Conservation (phyloP, 108 stramenopile species). For the Discostella stelligeroides region DNA sequence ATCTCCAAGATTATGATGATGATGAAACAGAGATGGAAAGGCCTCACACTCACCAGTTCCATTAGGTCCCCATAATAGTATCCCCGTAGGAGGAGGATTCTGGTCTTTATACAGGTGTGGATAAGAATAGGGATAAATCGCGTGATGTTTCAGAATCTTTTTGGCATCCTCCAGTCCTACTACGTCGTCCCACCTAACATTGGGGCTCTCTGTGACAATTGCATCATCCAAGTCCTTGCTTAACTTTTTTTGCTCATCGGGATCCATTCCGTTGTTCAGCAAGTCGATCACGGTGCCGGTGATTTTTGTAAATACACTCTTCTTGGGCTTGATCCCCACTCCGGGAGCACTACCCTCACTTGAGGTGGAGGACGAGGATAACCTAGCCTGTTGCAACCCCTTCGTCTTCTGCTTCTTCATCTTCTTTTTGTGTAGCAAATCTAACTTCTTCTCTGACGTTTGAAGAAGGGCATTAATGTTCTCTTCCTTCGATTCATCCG, state of each 20-base stretch:
- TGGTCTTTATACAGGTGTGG: conserved; percentile 97
- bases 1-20: no score
- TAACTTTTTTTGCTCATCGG: conserved; percentile 82
- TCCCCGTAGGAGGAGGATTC: conserved; percentile 92
- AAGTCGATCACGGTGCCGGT: no score
- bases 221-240: conserved; percentile 79
- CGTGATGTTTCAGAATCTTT: conserved; percentile 97
- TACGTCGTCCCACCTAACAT: conserved; percentile 98
- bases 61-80: conserved; percentile 94
- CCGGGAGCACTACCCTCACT: conserved; percentile 49
- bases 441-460: no score
- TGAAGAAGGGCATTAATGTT: no score
- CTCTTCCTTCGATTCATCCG: no score
- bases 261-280: conserved; percentile 79
- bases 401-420: no score
- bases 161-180: conserved; percentile 98
- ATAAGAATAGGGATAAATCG: conserved; percentile 91
- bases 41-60: conserved; percentile 60
- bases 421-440: no score
- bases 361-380: no score
- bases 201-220: conserved; percentile 95
- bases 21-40: no score
- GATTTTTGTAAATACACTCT: no score
- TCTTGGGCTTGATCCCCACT: conserved; percentile 57
- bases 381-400: no score